A percentile compares a stretch with the other conserved stretches of the same genome.
Evolutionary conservation across 495 filamentous ascomycete species (phyloP).

Genomic region (Penicillium cinerascens): DNA sequence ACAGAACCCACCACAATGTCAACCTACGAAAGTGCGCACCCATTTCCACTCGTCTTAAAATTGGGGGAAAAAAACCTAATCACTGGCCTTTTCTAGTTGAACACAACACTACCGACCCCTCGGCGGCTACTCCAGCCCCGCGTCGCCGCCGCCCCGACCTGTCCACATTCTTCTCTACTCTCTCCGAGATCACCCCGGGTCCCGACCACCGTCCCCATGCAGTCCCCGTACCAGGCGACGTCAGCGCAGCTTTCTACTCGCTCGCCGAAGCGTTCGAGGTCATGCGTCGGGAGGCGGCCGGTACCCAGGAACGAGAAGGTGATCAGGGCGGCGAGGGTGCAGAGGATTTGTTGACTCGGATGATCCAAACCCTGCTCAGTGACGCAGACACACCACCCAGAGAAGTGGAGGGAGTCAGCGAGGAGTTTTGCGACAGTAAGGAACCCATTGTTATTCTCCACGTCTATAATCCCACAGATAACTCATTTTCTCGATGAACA

Average conservation of each 20-base stretch:
- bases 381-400: conserved; percentile 64
- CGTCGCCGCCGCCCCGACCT: conserved; percentile 71
- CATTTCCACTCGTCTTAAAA: neutral
- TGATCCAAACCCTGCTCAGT: conserved; percentile 60
- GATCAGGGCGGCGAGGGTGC: conserved; percentile 8
- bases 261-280: conserved; percentile 57
- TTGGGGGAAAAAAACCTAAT: neutral
- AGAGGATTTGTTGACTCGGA: conserved; percentile 51
- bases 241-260: conserved; percentile 59
- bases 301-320: conserved; percentile 3
- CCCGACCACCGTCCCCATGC: conserved; percentile 52
- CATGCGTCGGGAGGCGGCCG: conserved; percentile 39
- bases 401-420: conserved; percentile 69
- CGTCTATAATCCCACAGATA: too few relatives aligned
- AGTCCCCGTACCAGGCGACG: conserved; percentile 67
- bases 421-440: conserved; percentile 71
- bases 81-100: conserved; percentile 57
- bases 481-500: conserved; percentile 12
- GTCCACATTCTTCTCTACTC: conserved; percentile 79
- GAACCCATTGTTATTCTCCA: neutral
- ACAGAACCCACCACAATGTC: conserved; percentile 39
- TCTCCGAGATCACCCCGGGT: conserved; percentile 59
- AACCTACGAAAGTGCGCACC: conserved; percentile 51
- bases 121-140: conserved; percentile 25
- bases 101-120: conserved; percentile 61